These are phyloP conservation scores for Heterobasidion irregulare DNA, from an alignment of 1,284 basidiomycete species.

Conservation along the genomic window DNA sequence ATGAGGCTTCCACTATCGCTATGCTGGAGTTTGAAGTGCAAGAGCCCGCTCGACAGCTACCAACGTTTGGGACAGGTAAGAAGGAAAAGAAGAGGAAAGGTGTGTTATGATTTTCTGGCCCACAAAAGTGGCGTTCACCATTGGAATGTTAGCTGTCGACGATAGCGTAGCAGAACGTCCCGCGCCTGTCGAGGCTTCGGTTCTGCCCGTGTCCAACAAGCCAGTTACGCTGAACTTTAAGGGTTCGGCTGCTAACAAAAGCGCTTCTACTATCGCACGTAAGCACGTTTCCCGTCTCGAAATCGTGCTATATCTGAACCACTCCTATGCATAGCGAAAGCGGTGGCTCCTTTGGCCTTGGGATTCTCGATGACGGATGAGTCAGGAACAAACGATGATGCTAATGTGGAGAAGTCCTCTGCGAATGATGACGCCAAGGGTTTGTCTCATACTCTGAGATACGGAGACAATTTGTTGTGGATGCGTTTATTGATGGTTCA, in stretches of 20 bases:
- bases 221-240: conserved; percentile 70
- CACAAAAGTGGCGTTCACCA: background rate
- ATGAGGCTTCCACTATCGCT: conserved; percentile 64
- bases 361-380: conserved; percentile 41
- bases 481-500: conserved; percentile 18
- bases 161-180: conserved; percentile 11
- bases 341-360: conserved; percentile 30
- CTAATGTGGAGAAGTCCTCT: conserved; percentile 16
- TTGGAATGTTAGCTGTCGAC: conserved; percentile 4
- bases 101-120: conserved; percentile 10
- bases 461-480: conserved; percentile 13
- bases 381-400: conserved; percentile 31
- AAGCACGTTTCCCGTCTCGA: background rate
- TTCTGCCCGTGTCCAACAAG: conserved; percentile 65
- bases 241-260: conserved; percentile 33
- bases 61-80: conserved; percentile 39
- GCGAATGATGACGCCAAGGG: conserved; percentile 47
- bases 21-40: conserved; percentile 77
- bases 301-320: background rate
- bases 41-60: conserved; percentile 33
- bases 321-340: conserved; percentile 14
- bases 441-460: conserved; percentile 23
- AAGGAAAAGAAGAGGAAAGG: conserved; percentile 63
- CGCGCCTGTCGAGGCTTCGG: conserved; percentile 42
- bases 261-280: conserved; percentile 19